phyloP scores from a whole-genome alignment of 225 moss, liverwort and hornwort species.

The Marchantia paleacea region DNA sequence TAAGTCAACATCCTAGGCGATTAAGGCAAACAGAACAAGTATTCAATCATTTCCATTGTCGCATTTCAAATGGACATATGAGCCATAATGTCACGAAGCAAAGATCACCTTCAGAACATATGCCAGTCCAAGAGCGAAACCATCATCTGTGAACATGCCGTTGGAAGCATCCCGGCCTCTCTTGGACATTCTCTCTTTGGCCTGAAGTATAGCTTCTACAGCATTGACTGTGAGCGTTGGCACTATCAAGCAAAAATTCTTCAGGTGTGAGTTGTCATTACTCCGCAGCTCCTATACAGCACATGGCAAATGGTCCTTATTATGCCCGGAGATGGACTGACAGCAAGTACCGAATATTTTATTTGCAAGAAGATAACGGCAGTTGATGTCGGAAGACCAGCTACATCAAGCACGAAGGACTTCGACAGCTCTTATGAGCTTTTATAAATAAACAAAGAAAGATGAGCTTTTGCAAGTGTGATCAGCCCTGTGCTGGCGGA shows the following conservation, averaged over 20 bases:
- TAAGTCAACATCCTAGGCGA: neutral
- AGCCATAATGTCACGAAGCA: neutral
- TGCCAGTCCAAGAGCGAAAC: constrained; percentile 93
- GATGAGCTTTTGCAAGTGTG: too few species aligned
- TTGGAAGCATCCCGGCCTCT: constrained; percentile 69
- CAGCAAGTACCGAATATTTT: too few species aligned
- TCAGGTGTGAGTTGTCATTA: constrained; percentile 75
- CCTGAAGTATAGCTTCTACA: constrained; percentile 81
- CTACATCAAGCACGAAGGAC: too few species aligned
- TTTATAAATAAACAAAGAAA: too few species aligned
- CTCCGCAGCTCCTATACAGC: constrained; percentile 68
- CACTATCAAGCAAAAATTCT: constrained; percentile 84
- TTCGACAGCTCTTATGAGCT: too few species aligned
- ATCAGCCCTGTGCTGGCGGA: too few species aligned
- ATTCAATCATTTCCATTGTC: too few species aligned
- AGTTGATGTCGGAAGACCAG: too few species aligned
- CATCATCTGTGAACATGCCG: constrained; percentile 95
- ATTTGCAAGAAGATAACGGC: too few species aligned
- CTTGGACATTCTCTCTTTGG: constrained; percentile 77
- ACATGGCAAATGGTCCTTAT: neutral
- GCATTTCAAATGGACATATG: neutral
- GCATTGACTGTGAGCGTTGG: constrained; percentile 88
- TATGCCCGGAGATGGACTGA: neutral
- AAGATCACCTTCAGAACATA: constrained; percentile 77
- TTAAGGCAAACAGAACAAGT: neutral